Evolutionary conservation across 2,329 filamentous ascomycete species (phyloP), one percentile per base, ranked within the genome.

Genomic region (Pestalotiopsis sp.): DNA sequence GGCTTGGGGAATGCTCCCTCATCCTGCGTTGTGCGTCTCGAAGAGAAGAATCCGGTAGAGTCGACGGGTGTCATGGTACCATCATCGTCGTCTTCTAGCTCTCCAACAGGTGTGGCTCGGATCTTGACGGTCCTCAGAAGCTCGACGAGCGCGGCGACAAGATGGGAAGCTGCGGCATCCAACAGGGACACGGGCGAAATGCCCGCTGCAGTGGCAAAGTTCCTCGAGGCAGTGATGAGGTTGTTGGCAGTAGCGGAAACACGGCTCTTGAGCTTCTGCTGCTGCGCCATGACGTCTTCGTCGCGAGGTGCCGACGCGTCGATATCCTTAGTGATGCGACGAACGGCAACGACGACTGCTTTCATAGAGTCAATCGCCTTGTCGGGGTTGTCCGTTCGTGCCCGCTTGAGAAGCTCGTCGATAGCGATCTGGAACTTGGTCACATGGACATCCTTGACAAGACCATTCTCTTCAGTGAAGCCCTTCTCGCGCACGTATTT

Each of bases 211-310:
- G 89, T 87, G 41, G 93, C 91, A 79, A 96, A 97, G 77, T 97
- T 97, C 83, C 97, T 97, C 41, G 93, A 92, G 1, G 95, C 94
- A 2, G 95, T 98, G 75, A 98, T 98, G 68, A 99, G 85, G 76
- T 95, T 96, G 84, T 98, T 98, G 63, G 96, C 95, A 1, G 95
- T 97, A 2, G 92, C 92, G n/a, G 94, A 97, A 3, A 98, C 92
- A 69, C 92, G 91, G 64, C 89, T 87, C 80, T 93, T 97, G 70
- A 97, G 86, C 79, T 91, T 94, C 36, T 85, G 83, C 72, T 90
- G 89, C 71, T 91, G 84, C 71, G 89, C 87, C 49, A 82, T 79
- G 36, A 84, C 71, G 17, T 88, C 84, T 45, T 87, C 87, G 70
- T 88, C 87, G 45, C 81, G 86, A 1, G 84, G 80, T 11, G 83